Evolutionary conservation across 495 filamentous ascomycete species (phyloP).

Genomic region (Talaromyces wortmannii): DNA sequence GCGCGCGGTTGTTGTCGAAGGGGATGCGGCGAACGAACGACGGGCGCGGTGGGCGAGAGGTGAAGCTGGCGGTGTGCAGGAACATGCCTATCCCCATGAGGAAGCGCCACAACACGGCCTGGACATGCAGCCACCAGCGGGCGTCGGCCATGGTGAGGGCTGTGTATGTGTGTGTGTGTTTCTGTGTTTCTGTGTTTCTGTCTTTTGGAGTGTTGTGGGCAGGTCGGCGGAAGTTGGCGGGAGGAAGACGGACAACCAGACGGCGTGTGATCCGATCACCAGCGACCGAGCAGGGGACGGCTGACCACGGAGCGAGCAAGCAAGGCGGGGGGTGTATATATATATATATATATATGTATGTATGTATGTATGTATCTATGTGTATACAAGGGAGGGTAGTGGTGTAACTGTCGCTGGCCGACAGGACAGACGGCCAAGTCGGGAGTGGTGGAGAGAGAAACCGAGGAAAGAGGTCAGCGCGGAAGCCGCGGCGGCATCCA

Average conservation of each 20-base stretch:
- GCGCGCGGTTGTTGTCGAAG: conserved; percentile 36
- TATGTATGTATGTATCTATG: too few species aligned
- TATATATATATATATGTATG: too few species aligned
- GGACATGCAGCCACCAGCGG: conserved; percentile 53
- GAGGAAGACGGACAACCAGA: too few species aligned
- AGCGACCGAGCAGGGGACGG: neutral
- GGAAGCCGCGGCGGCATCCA: too few species aligned
- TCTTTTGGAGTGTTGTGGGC: too few species aligned
- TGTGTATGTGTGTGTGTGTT: neutral
- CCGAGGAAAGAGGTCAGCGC: too few species aligned
- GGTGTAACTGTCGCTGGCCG: too few species aligned
- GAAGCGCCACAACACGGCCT: conserved; percentile 69
- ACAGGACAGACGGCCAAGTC: too few species aligned
- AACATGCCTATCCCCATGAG: conserved; percentile 77
- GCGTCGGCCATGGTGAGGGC: conserved; percentile 28
- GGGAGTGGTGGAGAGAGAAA: too few species aligned
- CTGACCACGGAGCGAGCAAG: neutral
- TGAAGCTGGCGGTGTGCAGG: conserved; percentile 57
- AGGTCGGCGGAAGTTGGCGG: neutral
- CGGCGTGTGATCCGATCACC: neutral
- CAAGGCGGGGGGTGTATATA: too few species aligned
- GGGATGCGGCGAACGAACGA: conserved; percentile 58
- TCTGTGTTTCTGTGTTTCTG: too few species aligned
- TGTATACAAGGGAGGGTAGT: too few species aligned
- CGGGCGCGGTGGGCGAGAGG: conserved; percentile 59